A percentile compares a stretch with the other conserved stretches of the same genome.
Conservation (phyloP, 2,329 filamentous ascomycete species). For the Ophiostoma pallidulum region DNA sequence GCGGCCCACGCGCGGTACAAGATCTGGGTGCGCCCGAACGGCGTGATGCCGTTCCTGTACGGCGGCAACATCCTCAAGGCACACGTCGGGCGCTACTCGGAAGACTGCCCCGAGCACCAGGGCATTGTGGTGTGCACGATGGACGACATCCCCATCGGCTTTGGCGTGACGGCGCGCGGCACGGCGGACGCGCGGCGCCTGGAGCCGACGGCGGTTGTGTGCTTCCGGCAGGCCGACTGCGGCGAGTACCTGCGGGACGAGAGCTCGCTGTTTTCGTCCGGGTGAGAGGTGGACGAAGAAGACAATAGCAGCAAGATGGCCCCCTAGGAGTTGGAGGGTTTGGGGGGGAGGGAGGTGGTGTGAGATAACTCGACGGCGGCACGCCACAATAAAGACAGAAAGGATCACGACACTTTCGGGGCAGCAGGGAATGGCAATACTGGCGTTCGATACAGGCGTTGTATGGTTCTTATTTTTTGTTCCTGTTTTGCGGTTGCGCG, state of each 20-base stretch:
- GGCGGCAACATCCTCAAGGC: slow-evolving; percentile 74
- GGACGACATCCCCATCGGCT: slow-evolving; percentile 89
- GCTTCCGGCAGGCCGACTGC: slow-evolving; percentile 86
- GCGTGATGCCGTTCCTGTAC: slow-evolving; percentile 95
- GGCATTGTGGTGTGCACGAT: slow-evolving; percentile 85
- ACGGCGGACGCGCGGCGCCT: slow-evolving; percentile 74
- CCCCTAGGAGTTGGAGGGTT: no score
- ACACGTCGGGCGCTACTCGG: slow-evolving; percentile 69
- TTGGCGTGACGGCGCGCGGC: slow-evolving; percentile 81
- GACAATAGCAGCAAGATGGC: no score
- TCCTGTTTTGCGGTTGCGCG: no score
- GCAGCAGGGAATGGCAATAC: no score
- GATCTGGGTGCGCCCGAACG: slow-evolving; percentile 93
- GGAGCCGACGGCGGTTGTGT: slow-evolving; percentile 82
- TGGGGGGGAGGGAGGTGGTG: no score
- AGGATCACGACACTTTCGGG: no score
- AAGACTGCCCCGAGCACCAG: slow-evolving; percentile 88
- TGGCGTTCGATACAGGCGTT: no score
- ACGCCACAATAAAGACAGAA: no score
- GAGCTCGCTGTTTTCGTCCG: slow-evolving; percentile 49
- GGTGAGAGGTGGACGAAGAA: no score
- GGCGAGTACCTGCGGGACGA: slow-evolving; percentile 90
- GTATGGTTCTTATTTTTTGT: no score
- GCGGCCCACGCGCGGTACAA: slow-evolving; percentile 90
- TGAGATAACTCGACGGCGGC: no score